phyloP scores from a whole-genome alignment of 345 rosid species.

The Eucalyptus marginata region DNA sequence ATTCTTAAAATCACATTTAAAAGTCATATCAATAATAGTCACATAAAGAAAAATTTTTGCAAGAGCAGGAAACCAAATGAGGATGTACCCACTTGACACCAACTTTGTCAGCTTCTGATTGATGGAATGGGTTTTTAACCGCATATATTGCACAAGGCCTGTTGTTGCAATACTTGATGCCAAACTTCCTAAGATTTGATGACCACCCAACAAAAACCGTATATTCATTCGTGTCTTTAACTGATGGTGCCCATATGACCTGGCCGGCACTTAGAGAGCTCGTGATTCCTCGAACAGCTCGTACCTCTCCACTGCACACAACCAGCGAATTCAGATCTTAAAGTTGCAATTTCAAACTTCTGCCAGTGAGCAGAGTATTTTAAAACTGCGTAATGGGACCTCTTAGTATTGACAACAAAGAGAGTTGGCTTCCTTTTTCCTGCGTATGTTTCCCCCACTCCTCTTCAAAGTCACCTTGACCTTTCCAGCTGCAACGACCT shows the following conservation, averaged over 20 bases:
- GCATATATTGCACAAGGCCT: constrained; percentile 78
- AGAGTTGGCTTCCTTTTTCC: constrained; percentile 79
- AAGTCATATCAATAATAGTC: not conserved
- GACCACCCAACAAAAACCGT: constrained; percentile 89
- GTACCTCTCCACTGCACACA: constrained; percentile 58
- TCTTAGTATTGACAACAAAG: constrained; percentile 47
- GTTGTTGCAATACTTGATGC: constrained; percentile 77
- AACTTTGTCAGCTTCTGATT: constrained; percentile 9
- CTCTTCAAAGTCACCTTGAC: constrained; percentile 96
- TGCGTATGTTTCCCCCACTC: constrained; percentile 90
- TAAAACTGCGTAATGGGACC: constrained; percentile 15
- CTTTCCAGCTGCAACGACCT: constrained; percentile 73
- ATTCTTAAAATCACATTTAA: not conserved
- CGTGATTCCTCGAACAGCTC: constrained; percentile 46
- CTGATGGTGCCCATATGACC: constrained; percentile 82
- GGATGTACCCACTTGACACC: constrained; percentile 42
- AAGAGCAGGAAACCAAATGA: not conserved
- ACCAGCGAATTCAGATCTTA: not conserved
- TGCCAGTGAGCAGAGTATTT: not conserved
- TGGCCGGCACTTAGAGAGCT: constrained; percentile 77
- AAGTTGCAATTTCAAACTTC: not conserved
- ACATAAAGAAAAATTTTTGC: not conserved
- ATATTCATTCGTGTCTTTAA: constrained; percentile 25
- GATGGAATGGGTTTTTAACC: constrained; percentile 20
- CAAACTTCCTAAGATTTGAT: constrained; percentile 66